Conservation (phyloP, 331 rosid species). For the Quercus phellos region DNA sequence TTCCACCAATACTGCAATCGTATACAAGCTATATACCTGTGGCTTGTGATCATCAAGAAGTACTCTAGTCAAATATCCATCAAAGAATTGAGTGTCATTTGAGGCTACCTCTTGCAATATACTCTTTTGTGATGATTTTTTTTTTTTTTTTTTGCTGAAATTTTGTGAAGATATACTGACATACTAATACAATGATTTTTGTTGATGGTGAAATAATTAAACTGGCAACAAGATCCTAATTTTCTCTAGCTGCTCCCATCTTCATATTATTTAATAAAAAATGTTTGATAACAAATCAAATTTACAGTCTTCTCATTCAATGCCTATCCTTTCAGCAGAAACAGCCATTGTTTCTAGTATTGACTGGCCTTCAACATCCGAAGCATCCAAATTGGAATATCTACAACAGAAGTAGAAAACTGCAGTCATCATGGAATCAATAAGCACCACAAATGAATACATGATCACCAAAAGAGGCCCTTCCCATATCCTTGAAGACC, state of each 20-base stretch:
- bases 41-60: slow-evolving; percentile 24
- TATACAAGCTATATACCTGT: slow-evolving; percentile 11
- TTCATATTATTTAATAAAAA: slow-evolving; percentile 30
- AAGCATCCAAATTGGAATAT: slow-evolving; percentile 46
- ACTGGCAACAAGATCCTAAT: slow-evolving; percentile 21
- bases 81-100: slow-evolving; percentile 22
- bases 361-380: slow-evolving; percentile 40
- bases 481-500: slow-evolving; percentile 94
- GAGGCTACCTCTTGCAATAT: slow-evolving; percentile 5
- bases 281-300: slow-evolving; percentile 11
- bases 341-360: slow-evolving; percentile 46
- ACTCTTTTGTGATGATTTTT: neutral
- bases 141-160: too few species aligned
- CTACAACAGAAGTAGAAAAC: slow-evolving; percentile 97
- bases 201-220: neutral
- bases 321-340: slow-evolving; percentile 48
- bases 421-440: slow-evolving; percentile 89
- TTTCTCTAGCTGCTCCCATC: neutral
- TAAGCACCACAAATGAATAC: slow-evolving; percentile 83
- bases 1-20: slow-evolving; percentile 11
- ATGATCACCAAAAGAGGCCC: slow-evolving; percentile 93
- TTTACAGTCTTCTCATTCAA: slow-evolving; percentile 41
- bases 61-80: slow-evolving; percentile 25
- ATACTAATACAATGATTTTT: slow-evolving; percentile 19
- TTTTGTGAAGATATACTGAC: neutral